Base-by-base conservation (phyloP, 2,329 filamentous ascomycete genomes). In the Herpotrichia juniperi region DNA sequence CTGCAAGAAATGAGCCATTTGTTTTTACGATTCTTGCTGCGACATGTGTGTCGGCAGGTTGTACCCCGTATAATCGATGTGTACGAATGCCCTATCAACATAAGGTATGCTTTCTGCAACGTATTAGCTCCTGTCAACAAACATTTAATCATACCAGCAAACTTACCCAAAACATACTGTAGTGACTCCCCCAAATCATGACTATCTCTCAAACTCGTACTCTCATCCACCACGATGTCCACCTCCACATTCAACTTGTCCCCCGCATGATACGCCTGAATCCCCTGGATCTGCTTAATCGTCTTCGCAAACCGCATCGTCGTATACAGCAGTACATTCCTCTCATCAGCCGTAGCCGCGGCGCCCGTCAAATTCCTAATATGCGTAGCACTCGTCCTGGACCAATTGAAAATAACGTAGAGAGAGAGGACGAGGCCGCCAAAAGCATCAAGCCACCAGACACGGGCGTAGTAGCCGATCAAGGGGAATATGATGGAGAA, bases 221-320 rank as follows among this genome's bases (percentile, higher is more conserved):
- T 83, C 62, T 90, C 87, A 56, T 92, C 90, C 35, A 96, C 81
- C 28, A 96, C 89, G 58, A 94, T 89, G 71, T 96, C 91, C 10
- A 93, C 90, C 64, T 88, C 85, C 22, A 93, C 89, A 58, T 91
- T 92, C 51, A 94, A 81, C 78, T 92, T 93, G 71, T 94, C 91
- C 22, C 91, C 91, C 0, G 87, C 87, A 66, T 96, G 91, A 69
- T 94, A 96, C 1, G 91, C 91, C 61, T 92, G 87, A 50, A 94
- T 77, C 26, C 91, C 91, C 69, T 94, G 91, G 54, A 96, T 94
- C 69, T 91, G 87, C 66, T 85, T 86, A 67, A 97, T 96, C 11
- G 89, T 89, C 61, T 89, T 91, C 40, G 92, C 92, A 69, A 96
- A 96, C 17, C 93, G 88, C 89, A 96, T 96, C 1, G 92, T 94